Percentiles rank a stretch among this genome's conserved stretches.
These are phyloP conservation scores for Ogataea neopini DNA, from an alignment of 805 yeast genomes.

Conservation along the genomic window DNA sequence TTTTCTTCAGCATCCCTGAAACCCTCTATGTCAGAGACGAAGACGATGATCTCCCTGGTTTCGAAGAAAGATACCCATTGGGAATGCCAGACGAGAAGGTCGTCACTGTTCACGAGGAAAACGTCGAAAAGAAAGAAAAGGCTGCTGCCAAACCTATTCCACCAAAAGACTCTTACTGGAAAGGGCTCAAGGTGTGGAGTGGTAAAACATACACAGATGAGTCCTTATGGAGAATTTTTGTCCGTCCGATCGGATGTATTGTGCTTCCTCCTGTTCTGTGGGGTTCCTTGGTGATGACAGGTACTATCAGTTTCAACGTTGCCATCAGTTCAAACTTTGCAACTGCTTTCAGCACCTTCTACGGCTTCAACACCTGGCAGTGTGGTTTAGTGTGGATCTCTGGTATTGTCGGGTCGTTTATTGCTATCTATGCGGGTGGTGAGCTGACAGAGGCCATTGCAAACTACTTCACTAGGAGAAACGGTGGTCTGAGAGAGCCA, in stretches of 20 bases:
- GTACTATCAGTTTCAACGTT: slow-evolving; percentile 12
- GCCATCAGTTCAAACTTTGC: slow-evolving; percentile 12
- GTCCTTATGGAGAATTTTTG: slow-evolving; percentile 8
- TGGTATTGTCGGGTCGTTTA: slow-evolving; percentile 10
- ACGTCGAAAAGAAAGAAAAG: slow-evolving; percentile 3
- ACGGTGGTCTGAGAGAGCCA: slow-evolving; percentile 13
- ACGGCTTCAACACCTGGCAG: slow-evolving; percentile 10
- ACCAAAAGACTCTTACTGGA: slow-evolving; percentile 6
- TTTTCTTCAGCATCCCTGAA: slow-evolving; percentile 52
- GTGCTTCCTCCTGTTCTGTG: slow-evolving; percentile 12
- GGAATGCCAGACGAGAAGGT: slow-evolving; percentile 11
- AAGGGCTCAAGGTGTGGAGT: slow-evolving; percentile 2
- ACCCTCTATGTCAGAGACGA: slow-evolving; percentile 44
- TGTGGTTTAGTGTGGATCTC: slow-evolving; percentile 12
- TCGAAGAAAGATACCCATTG: slow-evolving; percentile 10
- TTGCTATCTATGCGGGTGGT: slow-evolving; percentile 13
- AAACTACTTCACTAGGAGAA: slow-evolving; percentile 9
- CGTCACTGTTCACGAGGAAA: slow-evolving; percentile 5
- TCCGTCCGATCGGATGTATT: slow-evolving; percentile 14
- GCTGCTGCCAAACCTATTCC: neutral
- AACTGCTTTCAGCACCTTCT: slow-evolving; percentile 2
- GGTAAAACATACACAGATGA: slow-evolving; percentile 12
- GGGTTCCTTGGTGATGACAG: slow-evolving; percentile 12
- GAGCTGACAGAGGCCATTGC: slow-evolving; percentile 10
- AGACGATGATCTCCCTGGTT: slow-evolving; percentile 9